A percentile compares a stretch with the other conserved stretches of the same genome.
Conservation (phyloP, 192 early-diverging fungal species). For the Coemansia sp. region DNA sequence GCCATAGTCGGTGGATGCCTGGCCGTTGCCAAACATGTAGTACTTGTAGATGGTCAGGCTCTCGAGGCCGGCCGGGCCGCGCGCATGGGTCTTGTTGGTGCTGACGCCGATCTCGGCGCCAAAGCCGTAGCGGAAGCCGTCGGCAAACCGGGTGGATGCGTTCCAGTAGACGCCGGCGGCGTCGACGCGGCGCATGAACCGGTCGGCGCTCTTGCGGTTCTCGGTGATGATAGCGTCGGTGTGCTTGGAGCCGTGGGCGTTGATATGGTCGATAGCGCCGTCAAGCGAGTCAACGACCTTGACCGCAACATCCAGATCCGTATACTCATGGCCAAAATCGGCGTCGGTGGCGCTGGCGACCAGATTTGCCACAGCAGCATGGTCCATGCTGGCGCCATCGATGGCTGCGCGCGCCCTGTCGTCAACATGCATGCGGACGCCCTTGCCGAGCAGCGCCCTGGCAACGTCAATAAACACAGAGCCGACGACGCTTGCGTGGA, state of each 20-base stretch:
- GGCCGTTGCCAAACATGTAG: constrained; percentile 86
- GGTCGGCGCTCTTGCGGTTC: constrained; percentile 66
- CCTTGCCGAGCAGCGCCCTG: constrained; percentile 59
- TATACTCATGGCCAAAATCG: constrained; percentile 92
- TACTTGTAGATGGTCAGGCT: constrained; percentile 99
- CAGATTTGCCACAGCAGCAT: constrained; percentile 6
- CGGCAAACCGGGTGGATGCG: constrained; percentile 93
- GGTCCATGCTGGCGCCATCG: constrained; percentile 14
- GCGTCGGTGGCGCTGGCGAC: constrained; percentile 31
- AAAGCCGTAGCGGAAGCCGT: constrained; percentile 99
- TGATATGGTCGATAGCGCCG: constrained; percentile 91
- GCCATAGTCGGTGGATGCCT: constrained; percentile 81
- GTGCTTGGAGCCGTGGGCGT: constrained; percentile 91
- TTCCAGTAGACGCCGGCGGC: constrained; percentile 99
- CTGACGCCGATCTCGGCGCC: constrained; percentile 97
- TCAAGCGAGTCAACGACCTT: constrained; percentile 72
- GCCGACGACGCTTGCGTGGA: constrained; percentile 63
- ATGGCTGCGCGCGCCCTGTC: constrained; percentile 52
- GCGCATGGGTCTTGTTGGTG: constrained; percentile 99
- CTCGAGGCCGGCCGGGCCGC: constrained; percentile 97
- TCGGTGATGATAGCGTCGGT: constrained; percentile 96
- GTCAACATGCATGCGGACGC: constrained; percentile 69
- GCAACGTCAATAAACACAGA: constrained; percentile 60
- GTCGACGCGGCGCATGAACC: constrained; percentile 91
- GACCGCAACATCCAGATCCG: constrained; percentile 84